Evolutionary conservation across 2,329 filamentous ascomycete genomes (phyloP).

Genomic region (Colletotrichum falcatum): DNA sequence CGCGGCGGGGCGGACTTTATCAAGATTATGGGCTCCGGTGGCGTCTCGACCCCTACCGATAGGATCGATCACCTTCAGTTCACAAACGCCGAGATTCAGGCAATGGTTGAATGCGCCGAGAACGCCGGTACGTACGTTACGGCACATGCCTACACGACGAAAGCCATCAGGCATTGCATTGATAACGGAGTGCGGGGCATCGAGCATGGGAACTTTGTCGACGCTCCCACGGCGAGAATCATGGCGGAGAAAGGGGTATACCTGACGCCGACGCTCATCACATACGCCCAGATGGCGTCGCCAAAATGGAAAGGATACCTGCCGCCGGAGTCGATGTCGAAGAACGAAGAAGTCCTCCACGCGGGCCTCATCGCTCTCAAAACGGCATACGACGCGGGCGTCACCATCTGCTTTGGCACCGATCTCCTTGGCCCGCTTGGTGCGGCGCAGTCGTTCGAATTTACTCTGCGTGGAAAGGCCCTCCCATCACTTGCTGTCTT

Average conservation of each 20-base stretch:
- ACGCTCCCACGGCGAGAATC: slow-evolving; percentile 58
- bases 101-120: slow-evolving; percentile 63
- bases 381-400: slow-evolving; percentile 63
- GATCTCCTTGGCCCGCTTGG: slow-evolving; percentile 50
- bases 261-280: slow-evolving; percentile 66
- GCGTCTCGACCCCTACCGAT: slow-evolving; percentile 68
- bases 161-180: slow-evolving; percentile 65
- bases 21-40: slow-evolving; percentile 71
- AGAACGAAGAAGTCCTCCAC: slow-evolving; percentile 63
- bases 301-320: slow-evolving; percentile 58
- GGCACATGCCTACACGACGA: slow-evolving; percentile 68
- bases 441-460: slow-evolving; percentile 50
- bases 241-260: slow-evolving; percentile 63
- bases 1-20: slow-evolving; percentile 69
- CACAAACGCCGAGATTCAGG: slow-evolving; percentile 65
- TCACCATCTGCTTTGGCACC: slow-evolving; percentile 67
- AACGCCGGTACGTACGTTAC: slow-evolving; percentile 66
- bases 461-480: slow-evolving; percentile 46
- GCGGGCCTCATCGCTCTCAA: slow-evolving; percentile 60
- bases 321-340: slow-evolving; percentile 57
- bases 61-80: slow-evolving; percentile 67
- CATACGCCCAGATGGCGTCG: slow-evolving; percentile 62
- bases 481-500: slow-evolving; percentile 45
- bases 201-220: slow-evolving; percentile 59
- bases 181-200: slow-evolving; percentile 67